Evolutionary conservation across 371 early-diverging fungal species (phyloP).

Genomic region (Mucor saturninus): DNA sequence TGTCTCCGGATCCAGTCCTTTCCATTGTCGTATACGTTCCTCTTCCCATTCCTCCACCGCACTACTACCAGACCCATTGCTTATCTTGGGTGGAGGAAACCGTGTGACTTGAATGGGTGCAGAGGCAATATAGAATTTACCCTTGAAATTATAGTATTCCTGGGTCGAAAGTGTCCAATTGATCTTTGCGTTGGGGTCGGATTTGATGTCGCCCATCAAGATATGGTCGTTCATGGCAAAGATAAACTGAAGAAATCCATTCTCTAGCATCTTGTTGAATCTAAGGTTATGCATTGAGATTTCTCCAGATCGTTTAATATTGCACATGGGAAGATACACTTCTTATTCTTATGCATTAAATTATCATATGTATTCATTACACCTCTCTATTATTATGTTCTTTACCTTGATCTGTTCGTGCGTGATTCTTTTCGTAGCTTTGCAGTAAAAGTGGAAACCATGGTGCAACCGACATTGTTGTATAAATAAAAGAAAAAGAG

Average conservation of each 20-base stretch:
- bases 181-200: constrained; percentile 58
- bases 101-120: constrained; percentile 77
- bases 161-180: constrained; percentile 73
- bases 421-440: constrained; percentile 25
- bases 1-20: constrained; percentile 48
- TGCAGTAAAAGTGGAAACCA: constrained; percentile 13
- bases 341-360: constrained; percentile 18
- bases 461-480: constrained; percentile 4
- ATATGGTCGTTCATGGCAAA: constrained; percentile 65
- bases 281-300: constrained; percentile 54
- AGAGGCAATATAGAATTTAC: constrained; percentile 75
- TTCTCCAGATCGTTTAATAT: constrained; percentile 52
- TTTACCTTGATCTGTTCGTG: constrained; percentile 11
- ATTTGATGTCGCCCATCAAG: constrained; percentile 67
- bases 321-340: constrained; percentile 56
- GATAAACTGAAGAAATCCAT: constrained; percentile 58
- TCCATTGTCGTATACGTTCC: constrained; percentile 66
- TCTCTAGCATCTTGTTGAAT: constrained; percentile 61
- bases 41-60: constrained; percentile 76
- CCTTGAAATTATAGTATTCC: constrained; percentile 70
- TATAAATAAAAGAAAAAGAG: not conserved
- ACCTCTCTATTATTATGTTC: not conserved
- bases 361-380: not conserved
- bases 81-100: constrained; percentile 64
- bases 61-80: constrained; percentile 9